Percentiles rank a stretch among this genome's conserved stretches.
Conservation (phyloP, 179 eudicot species). For the Spergularia azorica region DNA sequence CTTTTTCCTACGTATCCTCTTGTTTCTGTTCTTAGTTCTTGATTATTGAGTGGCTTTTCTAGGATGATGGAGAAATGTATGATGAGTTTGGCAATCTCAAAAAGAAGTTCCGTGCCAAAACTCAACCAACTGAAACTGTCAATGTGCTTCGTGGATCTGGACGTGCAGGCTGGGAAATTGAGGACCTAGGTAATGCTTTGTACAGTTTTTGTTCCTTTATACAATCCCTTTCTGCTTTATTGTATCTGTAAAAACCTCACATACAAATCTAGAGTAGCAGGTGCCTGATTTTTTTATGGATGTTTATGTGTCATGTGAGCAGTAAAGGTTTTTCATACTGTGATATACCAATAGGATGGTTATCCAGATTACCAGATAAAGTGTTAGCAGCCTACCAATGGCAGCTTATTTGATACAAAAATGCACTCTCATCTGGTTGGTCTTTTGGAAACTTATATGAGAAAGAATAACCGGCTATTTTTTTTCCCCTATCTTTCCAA, state of each 20-base stretch:
- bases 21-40: not conserved
- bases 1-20: not conserved
- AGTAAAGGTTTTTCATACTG: no score
- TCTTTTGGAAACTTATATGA: not conserved
- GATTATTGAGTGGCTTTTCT: slow-evolving; percentile 8
- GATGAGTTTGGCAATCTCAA: slow-evolving; percentile 98
- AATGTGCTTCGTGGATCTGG: slow-evolving; percentile 76
- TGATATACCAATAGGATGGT: no score
- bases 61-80: slow-evolving; percentile 99
- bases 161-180: slow-evolving; percentile 97
- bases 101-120: slow-evolving; percentile 86
- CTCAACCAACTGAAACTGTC: slow-evolving; percentile 72
- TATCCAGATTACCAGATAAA: no score
- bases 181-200: slow-evolving; percentile 67
- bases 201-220: not conserved
- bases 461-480: no score
- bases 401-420: not conserved
- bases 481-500: no score
- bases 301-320: no score
- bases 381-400: not conserved
- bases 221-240: slow-evolving; percentile 2
- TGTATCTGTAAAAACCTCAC: not conserved
- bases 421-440: not conserved
- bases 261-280: not conserved
- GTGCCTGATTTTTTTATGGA: not conserved